Evolutionary conservation across 768 basidiomycete genomes (phyloP).

Genomic region (Goffeauzyma gilvescens): DNA sequence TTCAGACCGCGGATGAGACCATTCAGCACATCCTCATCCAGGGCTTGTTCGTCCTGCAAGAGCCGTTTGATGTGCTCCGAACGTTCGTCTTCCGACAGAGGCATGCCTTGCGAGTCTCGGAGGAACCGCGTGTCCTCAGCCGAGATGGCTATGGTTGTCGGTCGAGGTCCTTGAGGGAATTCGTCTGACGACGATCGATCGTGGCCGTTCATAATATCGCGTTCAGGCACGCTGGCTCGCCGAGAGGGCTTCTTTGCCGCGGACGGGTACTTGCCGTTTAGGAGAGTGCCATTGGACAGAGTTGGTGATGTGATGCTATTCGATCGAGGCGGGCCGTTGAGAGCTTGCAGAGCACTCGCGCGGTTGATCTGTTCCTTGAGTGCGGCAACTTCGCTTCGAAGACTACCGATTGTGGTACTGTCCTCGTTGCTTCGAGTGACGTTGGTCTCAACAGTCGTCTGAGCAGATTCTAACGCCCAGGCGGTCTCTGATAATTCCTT

Average conservation of each 20-base stretch:
- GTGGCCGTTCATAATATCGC: constrained; percentile 54
- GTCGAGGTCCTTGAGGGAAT: constrained; percentile 48
- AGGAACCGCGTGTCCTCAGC: constrained; percentile 10
- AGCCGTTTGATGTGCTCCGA: constrained; percentile 87
- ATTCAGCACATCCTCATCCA: constrained; percentile 84
- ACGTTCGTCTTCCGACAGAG: constrained; percentile 50
- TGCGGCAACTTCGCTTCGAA: constrained; percentile 80
- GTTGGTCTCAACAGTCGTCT: constrained; percentile 41
- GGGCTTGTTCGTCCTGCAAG: constrained; percentile 69
- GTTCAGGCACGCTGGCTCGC: constrained; percentile 51
- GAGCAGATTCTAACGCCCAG: constrained; percentile 43
- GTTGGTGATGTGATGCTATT: constrained; percentile 82
- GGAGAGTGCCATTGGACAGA: constrained; percentile 29
- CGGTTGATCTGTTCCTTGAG: constrained; percentile 90
- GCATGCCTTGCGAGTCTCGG: constrained; percentile 26
- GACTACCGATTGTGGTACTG: constrained; percentile 60
- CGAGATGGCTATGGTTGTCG: constrained; percentile 59
- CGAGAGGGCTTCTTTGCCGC: constrained; percentile 9
- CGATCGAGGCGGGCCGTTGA: constrained; percentile 75
- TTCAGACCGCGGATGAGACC: constrained; percentile 79
- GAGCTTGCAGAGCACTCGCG: constrained; percentile 72
- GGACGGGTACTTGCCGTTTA: constrained; percentile 41
- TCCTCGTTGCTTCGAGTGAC: constrained; percentile 51
- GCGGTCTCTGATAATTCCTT: constrained; percentile 58
- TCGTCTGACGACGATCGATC: constrained; percentile 34